Conservation (phyloP, 305 asterid species). For the Fraxinus ornus region DNA sequence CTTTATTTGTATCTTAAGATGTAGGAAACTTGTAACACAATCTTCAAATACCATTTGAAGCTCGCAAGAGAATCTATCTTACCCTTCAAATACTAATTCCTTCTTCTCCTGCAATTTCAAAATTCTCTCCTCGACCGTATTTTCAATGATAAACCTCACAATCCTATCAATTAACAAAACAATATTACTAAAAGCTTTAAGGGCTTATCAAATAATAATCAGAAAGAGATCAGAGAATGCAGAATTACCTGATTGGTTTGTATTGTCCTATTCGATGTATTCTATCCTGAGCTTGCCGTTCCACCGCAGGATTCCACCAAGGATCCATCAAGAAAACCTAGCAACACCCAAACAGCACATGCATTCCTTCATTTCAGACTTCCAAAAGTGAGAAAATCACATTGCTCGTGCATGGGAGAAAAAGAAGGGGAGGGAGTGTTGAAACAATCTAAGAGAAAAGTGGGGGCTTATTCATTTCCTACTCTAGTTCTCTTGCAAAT, state of each 20-base stretch:
- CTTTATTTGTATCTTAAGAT: not conserved
- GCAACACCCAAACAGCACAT: not conserved
- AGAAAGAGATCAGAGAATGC: not conserved
- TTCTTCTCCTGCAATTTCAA: slow-evolving; percentile 90
- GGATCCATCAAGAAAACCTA: slow-evolving; percentile 98
- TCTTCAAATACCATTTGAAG: not conserved
- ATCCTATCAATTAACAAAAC: slow-evolving; percentile 42
- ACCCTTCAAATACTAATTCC: slow-evolving; percentile 95
- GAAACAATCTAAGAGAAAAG: not conserved
- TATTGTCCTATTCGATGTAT: slow-evolving; percentile 90
- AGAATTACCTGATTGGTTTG: slow-evolving; percentile 71
- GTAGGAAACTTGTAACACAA: not conserved
- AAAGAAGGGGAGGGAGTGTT: not conserved
- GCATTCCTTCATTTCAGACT: slow-evolving; percentile 11
- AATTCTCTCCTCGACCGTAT: slow-evolving; percentile 87
- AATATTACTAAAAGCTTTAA: slow-evolving; percentile 1
- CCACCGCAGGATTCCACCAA: slow-evolving; percentile 99
- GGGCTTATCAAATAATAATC: not conserved
- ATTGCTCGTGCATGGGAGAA: not conserved
- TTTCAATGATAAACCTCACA: slow-evolving; percentile 77
- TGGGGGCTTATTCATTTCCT: not conserved
- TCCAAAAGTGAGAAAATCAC: not conserved
- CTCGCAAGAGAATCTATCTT: slow-evolving; percentile 20
- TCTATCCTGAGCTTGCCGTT: slow-evolving; percentile 95
- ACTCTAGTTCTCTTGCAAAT: not conserved